These are phyloP conservation scores for Sonneratia caseolaris DNA, from an alignment of 345 rosid genomes.

Conservation along the genomic window DNA sequence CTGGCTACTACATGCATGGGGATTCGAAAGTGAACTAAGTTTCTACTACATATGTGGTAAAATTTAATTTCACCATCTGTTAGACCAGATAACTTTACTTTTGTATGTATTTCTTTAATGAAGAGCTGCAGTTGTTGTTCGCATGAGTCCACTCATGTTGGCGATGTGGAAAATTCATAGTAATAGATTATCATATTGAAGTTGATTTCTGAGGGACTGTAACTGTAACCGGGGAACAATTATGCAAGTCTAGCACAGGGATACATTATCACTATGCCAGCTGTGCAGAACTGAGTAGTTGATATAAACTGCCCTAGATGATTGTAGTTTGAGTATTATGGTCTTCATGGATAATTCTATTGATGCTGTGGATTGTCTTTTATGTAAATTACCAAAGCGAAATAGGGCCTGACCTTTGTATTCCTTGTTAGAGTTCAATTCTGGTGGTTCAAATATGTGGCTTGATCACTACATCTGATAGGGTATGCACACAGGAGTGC, in stretches of 20 bases:
- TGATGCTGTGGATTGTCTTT: neutral
- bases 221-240: neutral
- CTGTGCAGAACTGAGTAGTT: neutral
- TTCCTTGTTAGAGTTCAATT: neutral
- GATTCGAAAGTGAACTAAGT: slow-evolving; percentile 73
- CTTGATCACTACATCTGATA: neutral
- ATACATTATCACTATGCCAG: neutral
- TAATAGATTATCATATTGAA: neutral
- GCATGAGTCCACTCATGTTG: neutral
- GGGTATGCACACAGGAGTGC: neutral
- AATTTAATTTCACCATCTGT: slow-evolving; percentile 5
- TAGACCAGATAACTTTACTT: neutral
- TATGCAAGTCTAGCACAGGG: neutral
- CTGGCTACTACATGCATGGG: slow-evolving; percentile 88
- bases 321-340: neutral
- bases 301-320: neutral
- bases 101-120: neutral
- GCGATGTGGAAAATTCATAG: neutral
- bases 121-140: neutral
- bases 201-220: neutral
- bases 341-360: neutral
- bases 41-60: slow-evolving; percentile 98
- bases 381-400: neutral
- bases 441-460: neutral
- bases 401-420: neutral